phyloP scores from a whole-genome alignment of 129 eudicot genomes.

The Pulicaria dysenterica region DNA sequence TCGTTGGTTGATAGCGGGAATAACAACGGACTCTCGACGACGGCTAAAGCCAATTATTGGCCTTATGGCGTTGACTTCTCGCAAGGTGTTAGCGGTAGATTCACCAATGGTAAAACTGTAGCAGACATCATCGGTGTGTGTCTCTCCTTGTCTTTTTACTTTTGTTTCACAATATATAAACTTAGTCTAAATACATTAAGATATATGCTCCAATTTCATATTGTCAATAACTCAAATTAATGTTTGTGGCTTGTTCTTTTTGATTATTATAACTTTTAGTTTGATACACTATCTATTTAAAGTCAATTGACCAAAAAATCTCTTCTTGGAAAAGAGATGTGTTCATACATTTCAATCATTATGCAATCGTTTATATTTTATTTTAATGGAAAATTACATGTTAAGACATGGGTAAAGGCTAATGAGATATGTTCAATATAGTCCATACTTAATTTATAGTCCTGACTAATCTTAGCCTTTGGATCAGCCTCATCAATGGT shows the following conservation, averaged over 20 bases:
- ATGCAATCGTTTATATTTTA: too few relatives aligned
- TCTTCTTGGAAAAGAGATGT: too few relatives aligned
- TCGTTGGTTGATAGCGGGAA: constrained; percentile 32
- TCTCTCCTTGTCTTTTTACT: not conserved
- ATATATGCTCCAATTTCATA: not conserved
- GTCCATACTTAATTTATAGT: too few relatives aligned
- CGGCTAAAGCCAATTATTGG: constrained; percentile 49
- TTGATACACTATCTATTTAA: not conserved
- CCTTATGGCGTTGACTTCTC: constrained; percentile 70
- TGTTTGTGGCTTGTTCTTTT: too few relatives aligned
- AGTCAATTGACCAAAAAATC: not conserved
- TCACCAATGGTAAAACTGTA: constrained; percentile 45
- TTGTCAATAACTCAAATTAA: too few relatives aligned
- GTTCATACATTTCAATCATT: too few relatives aligned
- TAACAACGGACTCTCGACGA: constrained; percentile 29
- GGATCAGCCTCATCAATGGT: too few relatives aligned
- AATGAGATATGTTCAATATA: too few relatives aligned
- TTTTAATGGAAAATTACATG: too few relatives aligned
- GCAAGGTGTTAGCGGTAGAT: constrained; percentile 54
- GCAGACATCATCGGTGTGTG: constrained; percentile 45
- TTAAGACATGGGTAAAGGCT: too few relatives aligned
- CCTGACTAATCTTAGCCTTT: too few relatives aligned
- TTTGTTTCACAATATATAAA: not conserved
- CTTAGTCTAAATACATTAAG: not conserved
- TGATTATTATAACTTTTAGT: too few relatives aligned